Evolutionary conservation across 2,329 filamentous ascomycete genomes (phyloP).

Genomic region (Graphiopsis chlorocephala): DNA sequence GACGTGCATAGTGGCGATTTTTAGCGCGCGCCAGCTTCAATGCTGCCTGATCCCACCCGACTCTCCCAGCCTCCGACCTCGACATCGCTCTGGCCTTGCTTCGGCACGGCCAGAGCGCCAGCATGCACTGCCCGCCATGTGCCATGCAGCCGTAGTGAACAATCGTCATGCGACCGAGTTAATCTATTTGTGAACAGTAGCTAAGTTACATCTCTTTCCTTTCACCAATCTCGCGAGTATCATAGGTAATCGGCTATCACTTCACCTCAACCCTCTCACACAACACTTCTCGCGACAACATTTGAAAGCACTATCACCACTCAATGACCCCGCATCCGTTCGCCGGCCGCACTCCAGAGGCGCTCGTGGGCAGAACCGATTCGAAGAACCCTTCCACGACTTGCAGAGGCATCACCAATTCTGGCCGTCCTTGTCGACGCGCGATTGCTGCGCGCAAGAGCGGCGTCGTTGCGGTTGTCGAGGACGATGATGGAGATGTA

Average conservation of each 20-base stretch:
- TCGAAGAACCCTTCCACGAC: slow-evolving; percentile 80
- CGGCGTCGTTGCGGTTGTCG: slow-evolving; percentile 42
- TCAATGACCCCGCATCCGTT: slow-evolving; percentile 5
- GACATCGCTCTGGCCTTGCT: slow-evolving; percentile 16
- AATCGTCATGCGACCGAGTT: neutral
- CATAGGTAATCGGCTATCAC: neutral
- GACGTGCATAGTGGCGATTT: neutral
- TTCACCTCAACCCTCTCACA: neutral
- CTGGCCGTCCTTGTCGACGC: slow-evolving; percentile 79
- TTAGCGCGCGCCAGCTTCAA: slow-evolving; percentile 2
- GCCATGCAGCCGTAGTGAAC: slow-evolving; percentile 10
- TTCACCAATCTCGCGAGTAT: neutral
- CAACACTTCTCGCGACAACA: neutral
- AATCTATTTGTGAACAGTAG: neutral
- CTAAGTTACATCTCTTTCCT: neutral
- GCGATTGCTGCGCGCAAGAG: slow-evolving; percentile 51
- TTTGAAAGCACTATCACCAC: neutral
- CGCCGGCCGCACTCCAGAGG: slow-evolving; percentile 80
- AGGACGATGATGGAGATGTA: slow-evolving; percentile 53
- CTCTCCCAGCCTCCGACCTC: slow-evolving; percentile 11
- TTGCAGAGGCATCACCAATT: slow-evolving; percentile 81
- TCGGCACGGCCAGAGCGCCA: slow-evolving; percentile 15
- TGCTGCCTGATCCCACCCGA: neutral
- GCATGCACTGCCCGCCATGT: slow-evolving; percentile 6
- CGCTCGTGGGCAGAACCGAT: slow-evolving; percentile 72